These are phyloP conservation scores for Penicillium sumatraense DNA, from an alignment of 2,329 filamentous ascomycete species.

Conservation along the genomic window DNA sequence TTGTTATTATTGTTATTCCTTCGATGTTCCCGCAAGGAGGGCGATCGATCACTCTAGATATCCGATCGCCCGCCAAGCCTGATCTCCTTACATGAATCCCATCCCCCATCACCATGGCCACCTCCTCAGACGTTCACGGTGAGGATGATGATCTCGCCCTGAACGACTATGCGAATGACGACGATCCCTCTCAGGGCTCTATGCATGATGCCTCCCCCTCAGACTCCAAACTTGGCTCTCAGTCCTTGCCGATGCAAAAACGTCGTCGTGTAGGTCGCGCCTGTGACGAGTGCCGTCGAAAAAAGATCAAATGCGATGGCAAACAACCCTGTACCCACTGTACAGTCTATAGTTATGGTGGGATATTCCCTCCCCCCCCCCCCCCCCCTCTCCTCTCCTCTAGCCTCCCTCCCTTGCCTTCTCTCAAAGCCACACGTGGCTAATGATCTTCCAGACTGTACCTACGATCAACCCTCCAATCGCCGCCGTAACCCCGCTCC, in stretches of 20 bases:
- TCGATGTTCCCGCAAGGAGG: conserved; percentile 20
- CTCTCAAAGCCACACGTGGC: conserved; percentile 3
- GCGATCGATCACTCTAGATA: conserved; percentile 18
- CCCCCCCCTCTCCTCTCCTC: not conserved
- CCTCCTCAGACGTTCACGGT: conserved; percentile 29
- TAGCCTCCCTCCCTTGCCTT: not conserved
- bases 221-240: conserved; percentile 34
- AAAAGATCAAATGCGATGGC: conserved; percentile 87
- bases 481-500: conserved; percentile 86
- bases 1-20: conserved; percentile 4
- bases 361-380: not conserved
- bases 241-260: conserved; percentile 68
- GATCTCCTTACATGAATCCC: conserved; percentile 23
- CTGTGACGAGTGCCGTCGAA: conserved; percentile 80
- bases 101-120: conserved; percentile 29
- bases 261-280: conserved; percentile 77
- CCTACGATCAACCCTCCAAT: conserved; percentile 94
- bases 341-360: conserved; percentile 98
- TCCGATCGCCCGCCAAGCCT: conserved; percentile 26
- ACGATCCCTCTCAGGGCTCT: conserved; percentile 24
- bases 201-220: conserved; percentile 28
- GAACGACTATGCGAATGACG: conserved; percentile 22
- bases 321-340: conserved; percentile 93
- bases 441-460: conserved; percentile 69
- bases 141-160: conserved; percentile 35